Evolutionary conservation across 805 yeast genomes (phyloP).

Genomic region (Kodamaea nitidulidarum): DNA sequence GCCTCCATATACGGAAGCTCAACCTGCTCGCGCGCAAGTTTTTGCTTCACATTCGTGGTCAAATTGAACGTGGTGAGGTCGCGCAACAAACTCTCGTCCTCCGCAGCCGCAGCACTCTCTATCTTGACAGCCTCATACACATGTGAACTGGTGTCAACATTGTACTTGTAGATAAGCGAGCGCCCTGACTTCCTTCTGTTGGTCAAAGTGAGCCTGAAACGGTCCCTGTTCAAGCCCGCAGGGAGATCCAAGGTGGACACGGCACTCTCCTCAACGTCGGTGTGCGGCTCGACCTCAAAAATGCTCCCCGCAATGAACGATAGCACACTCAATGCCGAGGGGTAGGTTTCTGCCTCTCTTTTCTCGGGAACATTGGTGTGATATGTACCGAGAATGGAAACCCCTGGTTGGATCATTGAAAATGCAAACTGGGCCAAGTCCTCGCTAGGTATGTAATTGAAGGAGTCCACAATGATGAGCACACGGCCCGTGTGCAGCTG

Average conservation of each 20-base stretch:
- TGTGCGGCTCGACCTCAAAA: conserved; percentile 53
- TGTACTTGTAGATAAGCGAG: conserved; percentile 53
- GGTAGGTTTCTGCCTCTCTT: conserved; percentile 39
- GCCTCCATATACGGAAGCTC: conserved; percentile 91
- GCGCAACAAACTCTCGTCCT: conserved; percentile 55
- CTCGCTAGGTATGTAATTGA: conserved; percentile 52
- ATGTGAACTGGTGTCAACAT: conserved; percentile 48
- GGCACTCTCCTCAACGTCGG: conserved; percentile 40
- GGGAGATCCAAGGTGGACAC: conserved; percentile 46
- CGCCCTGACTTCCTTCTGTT: conserved; percentile 86
- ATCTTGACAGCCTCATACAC: conserved; percentile 27
- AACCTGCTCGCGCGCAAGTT: conserved; percentile 74
- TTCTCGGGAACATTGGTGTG: conserved; percentile 38
- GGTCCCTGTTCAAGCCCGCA: conserved; percentile 41
- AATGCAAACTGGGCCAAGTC: conserved; percentile 50
- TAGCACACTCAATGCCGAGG: conserved; percentile 49
- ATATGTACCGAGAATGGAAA: conserved; percentile 31
- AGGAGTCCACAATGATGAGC: conserved; percentile 61
- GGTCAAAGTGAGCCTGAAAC: conserved; percentile 49
- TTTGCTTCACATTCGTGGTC: conserved; percentile 70
- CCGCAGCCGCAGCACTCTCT: conserved; percentile 25
- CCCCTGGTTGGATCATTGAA: conserved; percentile 34
- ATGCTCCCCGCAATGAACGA: conserved; percentile 73
- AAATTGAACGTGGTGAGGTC: conserved; percentile 86
- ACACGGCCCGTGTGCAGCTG: conserved; percentile 22